Evolutionary conservation across 371 early-diverging fungal species (phyloP), one percentile per base, ranked within the genome.

Genomic region (Dentiscutata heterogama): DNA sequence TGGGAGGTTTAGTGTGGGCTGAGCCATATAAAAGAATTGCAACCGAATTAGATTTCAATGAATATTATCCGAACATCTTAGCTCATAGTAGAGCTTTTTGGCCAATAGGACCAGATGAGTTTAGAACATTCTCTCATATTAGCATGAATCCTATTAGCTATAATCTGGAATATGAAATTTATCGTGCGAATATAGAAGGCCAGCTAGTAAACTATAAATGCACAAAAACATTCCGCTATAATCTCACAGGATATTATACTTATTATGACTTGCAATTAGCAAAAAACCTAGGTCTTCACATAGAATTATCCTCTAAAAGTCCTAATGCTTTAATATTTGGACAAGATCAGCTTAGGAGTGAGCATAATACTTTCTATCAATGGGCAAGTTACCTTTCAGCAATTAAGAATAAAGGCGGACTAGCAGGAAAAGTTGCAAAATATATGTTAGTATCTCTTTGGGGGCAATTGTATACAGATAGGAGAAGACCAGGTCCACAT

Each of bases 401-500:
- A 22, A 60, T 76, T 5, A 76, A 76, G 22, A 10, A 76, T 20
- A n/a, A 60, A 60, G 76, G 76, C 6, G 76, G 76, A 60, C 7
- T 14, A 8, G 63, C 27, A 27, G 63, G 27, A 0, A 63, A 25
- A 63, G 25, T 63, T 27, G 63, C 25, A 10, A 75, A 58, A 16
- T 31, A 75, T n/a, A 60, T 71, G 14, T 14, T 72, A 46, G 27
- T 25, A 18, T 53, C 25, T 20, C 46, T 76, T 3, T 76, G 16
- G 31, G 31, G 76, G 3, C 3, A 1, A 27, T 58, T 75, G 54
- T 76, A 46, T 20, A 16, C 4, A 60, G 14, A 76, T 76, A 11
- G 20, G 8, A 0, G 20, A 67, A 67, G 39, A 35, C 39, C 79
- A 83, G 35, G 84, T 60, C 2, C 67, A 78, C 54, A 84, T 83